A percentile compares a stretch with the other conserved stretches of the same genome.
These are phyloP conservation scores for Colletotrichum coccodes DNA, from an alignment of 2,329 filamentous ascomycete genomes.

Conservation along the genomic window DNA sequence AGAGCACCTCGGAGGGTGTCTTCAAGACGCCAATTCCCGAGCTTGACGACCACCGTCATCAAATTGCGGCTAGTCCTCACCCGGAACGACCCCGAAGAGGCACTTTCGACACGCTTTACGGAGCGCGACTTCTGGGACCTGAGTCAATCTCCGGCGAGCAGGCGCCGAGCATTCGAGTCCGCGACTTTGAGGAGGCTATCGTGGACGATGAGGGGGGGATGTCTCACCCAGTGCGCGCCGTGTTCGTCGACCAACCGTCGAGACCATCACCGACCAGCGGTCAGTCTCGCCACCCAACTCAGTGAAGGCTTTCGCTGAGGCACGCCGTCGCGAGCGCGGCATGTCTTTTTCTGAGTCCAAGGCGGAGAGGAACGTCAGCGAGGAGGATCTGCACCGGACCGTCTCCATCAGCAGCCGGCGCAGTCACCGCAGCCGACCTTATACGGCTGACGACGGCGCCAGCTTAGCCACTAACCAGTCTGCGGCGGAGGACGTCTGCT, in stretches of 20 bases:
- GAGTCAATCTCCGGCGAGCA: constrained; percentile 33
- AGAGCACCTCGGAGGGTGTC: constrained; percentile 67
- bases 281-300: constrained; percentile 93
- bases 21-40: constrained; percentile 81
- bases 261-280: constrained; percentile 67
- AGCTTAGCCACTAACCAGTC: constrained; percentile 74
- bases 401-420: constrained; percentile 75
- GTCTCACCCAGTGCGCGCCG: constrained; percentile 54
- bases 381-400: constrained; percentile 73
- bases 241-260: constrained; percentile 66
- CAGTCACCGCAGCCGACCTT: constrained; percentile 66
- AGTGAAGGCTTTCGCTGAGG: constrained; percentile 95
- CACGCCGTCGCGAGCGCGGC: constrained; percentile 84
- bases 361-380: constrained; percentile 48
- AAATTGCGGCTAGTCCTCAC: constrained; percentile 69
- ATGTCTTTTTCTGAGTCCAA: constrained; percentile 63
- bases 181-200: constrained; percentile 90
- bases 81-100: constrained; percentile 72
- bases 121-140: constrained; percentile 56
- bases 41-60: constrained; percentile 87
- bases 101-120: constrained; percentile 78
- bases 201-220: constrained; percentile 76
- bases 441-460: constrained; percentile 69
- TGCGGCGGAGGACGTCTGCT: constrained; percentile 89
- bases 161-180: constrained; percentile 61